Percentiles rank a stretch among this genome's conserved stretches.
Evolutionary conservation across 2,329 filamentous ascomycete species (phyloP).

Genomic region (Plenodomus lindquistii): DNA sequence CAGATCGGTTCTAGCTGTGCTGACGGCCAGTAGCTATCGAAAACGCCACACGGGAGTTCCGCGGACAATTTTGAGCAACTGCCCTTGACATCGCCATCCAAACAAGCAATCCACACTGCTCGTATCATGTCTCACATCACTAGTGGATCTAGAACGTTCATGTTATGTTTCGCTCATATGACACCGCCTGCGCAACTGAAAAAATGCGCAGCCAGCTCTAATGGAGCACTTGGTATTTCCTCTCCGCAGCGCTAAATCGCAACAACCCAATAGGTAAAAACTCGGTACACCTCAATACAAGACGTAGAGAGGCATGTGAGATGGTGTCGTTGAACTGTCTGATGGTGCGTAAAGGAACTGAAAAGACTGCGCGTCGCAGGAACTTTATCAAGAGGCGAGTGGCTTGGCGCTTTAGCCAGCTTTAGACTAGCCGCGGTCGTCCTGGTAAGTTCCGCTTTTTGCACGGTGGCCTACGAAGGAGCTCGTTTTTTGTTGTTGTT

Average conservation of each 20-base stretch:
- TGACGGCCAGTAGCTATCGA: too few relatives aligned
- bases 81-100: too few relatives aligned
- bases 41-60: too few relatives aligned
- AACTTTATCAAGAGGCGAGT: conserved; percentile 21
- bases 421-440: neutral
- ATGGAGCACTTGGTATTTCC: conserved; percentile 61
- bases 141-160: neutral
- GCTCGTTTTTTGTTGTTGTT: too few relatives aligned
- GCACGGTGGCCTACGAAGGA: too few relatives aligned
- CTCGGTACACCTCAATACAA: conserved; percentile 41
- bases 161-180: conserved; percentile 71
- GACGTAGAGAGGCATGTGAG: conserved; percentile 44
- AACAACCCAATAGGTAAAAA: conserved; percentile 45
- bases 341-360: conserved; percentile 40
- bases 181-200: conserved; percentile 77
- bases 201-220: conserved; percentile 73
- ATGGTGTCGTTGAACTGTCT: conserved; percentile 47
- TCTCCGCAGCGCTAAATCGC: conserved; percentile 66
- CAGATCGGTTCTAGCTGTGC: too few relatives aligned
- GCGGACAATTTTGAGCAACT: too few relatives aligned
- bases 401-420: conserved; percentile 12
- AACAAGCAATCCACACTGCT: too few relatives aligned
- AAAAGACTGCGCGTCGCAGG: conserved; percentile 14
- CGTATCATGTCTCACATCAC: too few relatives aligned
- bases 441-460: neutral